Evolutionary conservation across 1,284 basidiomycete species (phyloP), one percentile per base, ranked within the genome.

Genomic region (Athelia sp.): DNA sequence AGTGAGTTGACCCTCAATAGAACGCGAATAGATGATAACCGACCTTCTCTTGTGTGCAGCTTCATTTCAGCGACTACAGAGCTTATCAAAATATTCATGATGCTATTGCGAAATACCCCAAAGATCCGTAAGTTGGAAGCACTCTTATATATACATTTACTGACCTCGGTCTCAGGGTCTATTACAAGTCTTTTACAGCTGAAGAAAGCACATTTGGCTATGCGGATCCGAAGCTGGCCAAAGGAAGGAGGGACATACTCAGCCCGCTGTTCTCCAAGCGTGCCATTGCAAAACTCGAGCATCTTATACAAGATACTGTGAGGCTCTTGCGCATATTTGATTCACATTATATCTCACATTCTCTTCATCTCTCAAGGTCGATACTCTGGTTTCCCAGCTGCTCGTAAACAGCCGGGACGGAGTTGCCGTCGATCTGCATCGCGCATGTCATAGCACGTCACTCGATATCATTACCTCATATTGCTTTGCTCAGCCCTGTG

Each of bases 61-160:
- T 70, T 15, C 66, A 67, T 45, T 70, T 70, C 53, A 53, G 52
- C n/a, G 55, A 63, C 40, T 62, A 62, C 3, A 49, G 45, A 2
- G 67, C 57, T 11, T 68, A 59, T 31, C 48, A 56, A 15, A 59
- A 62, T n/a, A 67, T 70, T 32, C 67, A 69, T 50, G 50, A 52
- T 18, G 32, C 43, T n/a, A 53, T 49, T 11, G 58, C 59, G 14
- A 59, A 54, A 38, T 67, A 63, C 49, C 52, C 51, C 15, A 69
- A 69, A 49, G 62, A 65, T 40, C 52, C 56, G 0, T 21, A n/a
- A 4, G 53, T 67, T n/a, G 19, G n/a, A n/a, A 9, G 19, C 36
- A 40, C 9, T n/a, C 15, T 21, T n/a, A 40, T 40, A 40, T 8
- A 40, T 17, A 40, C 15, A 17, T 21, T 40, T n/a, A 40, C 32